phyloP scores from a whole-genome alignment of 2,329 filamentous ascomycete species.

The Drechslerella dactyloides region DNA sequence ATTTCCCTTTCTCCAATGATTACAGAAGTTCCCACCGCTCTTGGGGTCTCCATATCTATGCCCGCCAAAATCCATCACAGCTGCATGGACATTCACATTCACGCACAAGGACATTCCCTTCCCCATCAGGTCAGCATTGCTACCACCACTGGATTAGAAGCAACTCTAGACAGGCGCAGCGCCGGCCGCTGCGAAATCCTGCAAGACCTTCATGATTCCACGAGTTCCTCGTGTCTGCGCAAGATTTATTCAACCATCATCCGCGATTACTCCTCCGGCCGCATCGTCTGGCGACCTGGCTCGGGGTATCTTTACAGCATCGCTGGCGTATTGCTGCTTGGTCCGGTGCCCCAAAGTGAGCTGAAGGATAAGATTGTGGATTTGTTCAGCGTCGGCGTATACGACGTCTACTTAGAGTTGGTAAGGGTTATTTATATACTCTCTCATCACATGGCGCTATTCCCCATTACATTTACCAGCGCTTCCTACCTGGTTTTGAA shows the following conservation, averaged over 20 bases:
- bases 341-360: constrained; percentile 4
- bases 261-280: constrained; percentile 29
- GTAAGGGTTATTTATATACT: constrained; percentile 8
- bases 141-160: background rate
- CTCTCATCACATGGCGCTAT: too few species aligned
- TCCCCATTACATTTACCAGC: too few species aligned
- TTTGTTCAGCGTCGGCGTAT: constrained; percentile 3
- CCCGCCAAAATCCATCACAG: background rate
- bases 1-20: too few species aligned
- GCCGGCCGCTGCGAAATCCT: constrained; percentile 21
- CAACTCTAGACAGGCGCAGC: constrained; percentile 1
- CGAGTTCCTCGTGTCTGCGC: constrained; percentile 14
- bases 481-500: too few species aligned
- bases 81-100: too few species aligned
- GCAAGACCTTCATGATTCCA: constrained; percentile 14
- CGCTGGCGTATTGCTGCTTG: constrained; percentile 3
- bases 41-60: too few species aligned
- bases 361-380: background rate
- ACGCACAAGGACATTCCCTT: background rate
- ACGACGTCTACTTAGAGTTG: constrained; percentile 15
- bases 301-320: constrained; percentile 28
- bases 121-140: background rate
- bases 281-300: constrained; percentile 24
- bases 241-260: constrained; percentile 25
- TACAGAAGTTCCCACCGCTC: too few species aligned